Conservation (phyloP, 192 early-diverging fungal species). For the Spinellus fusiger region DNA sequence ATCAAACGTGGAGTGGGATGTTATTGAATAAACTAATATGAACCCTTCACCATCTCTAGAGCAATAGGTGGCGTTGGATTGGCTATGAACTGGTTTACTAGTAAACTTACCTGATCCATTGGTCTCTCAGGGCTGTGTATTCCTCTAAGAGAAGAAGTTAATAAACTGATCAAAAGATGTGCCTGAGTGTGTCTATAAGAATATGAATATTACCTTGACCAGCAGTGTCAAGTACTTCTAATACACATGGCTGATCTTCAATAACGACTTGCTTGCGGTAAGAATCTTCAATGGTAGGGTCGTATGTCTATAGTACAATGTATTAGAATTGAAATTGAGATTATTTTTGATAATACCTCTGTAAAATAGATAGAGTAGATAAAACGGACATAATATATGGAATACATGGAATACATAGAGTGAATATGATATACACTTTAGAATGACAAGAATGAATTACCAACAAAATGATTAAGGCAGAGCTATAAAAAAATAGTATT, state of each 20-base stretch:
- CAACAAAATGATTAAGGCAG: slow-evolving; percentile 39
- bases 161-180: not conserved
- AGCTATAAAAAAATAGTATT: slow-evolving; percentile 19
- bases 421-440: not conserved
- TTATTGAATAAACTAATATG: slow-evolving; percentile 85
- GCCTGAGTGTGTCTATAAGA: no score
- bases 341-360: not conserved
- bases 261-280: slow-evolving; percentile 97
- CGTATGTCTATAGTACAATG: slow-evolving; percentile 63
- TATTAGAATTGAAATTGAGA: not conserved
- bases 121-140: slow-evolving; percentile 74
- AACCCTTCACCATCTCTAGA: slow-evolving; percentile 71
- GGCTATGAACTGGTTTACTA: not conserved
- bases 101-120: slow-evolving; percentile 66
- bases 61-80: not conserved
- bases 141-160: slow-evolving; percentile 44
- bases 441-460: slow-evolving; percentile 10
- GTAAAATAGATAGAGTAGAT: not conserved
- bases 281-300: slow-evolving; percentile 97
- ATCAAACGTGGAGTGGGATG: slow-evolving; percentile 79
- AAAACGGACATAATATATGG: not conserved
- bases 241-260: slow-evolving; percentile 91
- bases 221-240: slow-evolving; percentile 96
- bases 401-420: not conserved
- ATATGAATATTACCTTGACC: slow-evolving; percentile 53